phyloP scores from a whole-genome alignment of 2,329 filamentous ascomycete species.

The Madurella fahalii region DNA sequence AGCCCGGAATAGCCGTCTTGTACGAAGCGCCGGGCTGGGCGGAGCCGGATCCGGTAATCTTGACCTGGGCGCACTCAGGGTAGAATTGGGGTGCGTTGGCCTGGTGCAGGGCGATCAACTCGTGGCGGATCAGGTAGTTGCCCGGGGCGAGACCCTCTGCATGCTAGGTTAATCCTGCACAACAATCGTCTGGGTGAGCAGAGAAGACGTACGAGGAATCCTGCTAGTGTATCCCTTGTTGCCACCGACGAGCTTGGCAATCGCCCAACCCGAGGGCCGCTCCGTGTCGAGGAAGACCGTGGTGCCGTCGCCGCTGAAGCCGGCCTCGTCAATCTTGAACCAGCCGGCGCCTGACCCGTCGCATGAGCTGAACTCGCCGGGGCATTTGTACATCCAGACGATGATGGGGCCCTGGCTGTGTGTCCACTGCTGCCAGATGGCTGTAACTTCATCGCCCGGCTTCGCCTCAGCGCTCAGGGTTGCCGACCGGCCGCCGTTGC shows the following conservation, averaged over 20 bases:
- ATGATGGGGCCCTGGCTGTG: constrained; percentile 56
- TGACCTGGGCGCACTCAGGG: constrained; percentile 53
- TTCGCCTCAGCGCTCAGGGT: constrained; percentile 41
- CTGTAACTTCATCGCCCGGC: constrained; percentile 46
- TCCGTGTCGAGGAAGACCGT: constrained; percentile 27
- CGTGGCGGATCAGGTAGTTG: constrained; percentile 54
- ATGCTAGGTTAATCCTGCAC: not conserved
- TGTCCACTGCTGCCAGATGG: constrained; percentile 55
- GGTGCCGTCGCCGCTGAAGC: constrained; percentile 26
- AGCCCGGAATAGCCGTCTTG: constrained; percentile 30
- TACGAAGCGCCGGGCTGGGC: constrained; percentile 36
- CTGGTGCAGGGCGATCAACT: constrained; percentile 54
- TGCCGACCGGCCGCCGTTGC: constrained; percentile 51
- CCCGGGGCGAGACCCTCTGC: constrained; percentile 42
- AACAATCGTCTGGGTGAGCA: not conserved
- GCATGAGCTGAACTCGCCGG: constrained; percentile 44
- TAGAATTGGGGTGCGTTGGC: constrained; percentile 50
- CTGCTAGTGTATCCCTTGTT: constrained; percentile 44
- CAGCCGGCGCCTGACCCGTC: constrained; percentile 50
- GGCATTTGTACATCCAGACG: constrained; percentile 54
- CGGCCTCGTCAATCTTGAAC: constrained; percentile 58
- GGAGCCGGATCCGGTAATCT: constrained; percentile 46
- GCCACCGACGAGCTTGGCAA: constrained; percentile 29
- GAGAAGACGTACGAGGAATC: constrained; percentile 35
- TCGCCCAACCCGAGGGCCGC: constrained; percentile 23